Evolutionary conservation across 2,329 filamentous ascomycete species (phyloP).

Genomic region (Stagonosporopsis vannaccii): DNA sequence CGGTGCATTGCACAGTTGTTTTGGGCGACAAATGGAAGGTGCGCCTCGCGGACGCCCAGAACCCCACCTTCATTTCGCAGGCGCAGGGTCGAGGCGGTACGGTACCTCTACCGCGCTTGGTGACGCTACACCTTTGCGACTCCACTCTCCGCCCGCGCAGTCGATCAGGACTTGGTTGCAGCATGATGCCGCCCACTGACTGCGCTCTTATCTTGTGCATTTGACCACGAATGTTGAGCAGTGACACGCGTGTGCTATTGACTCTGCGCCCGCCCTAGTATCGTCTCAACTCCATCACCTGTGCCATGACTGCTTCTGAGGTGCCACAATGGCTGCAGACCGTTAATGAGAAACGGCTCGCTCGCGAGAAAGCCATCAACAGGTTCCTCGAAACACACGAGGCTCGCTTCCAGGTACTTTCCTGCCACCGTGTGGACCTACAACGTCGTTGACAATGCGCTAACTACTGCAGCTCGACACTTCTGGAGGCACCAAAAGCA

Average conservation of each 20-base stretch:
- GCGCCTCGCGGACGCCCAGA: conserved; percentile 21
- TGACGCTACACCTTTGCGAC: not conserved
- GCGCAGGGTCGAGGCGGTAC: not conserved
- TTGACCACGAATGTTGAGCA: not conserved
- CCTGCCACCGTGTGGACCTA: not conserved
- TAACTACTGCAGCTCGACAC: conserved; percentile 24
- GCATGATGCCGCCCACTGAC: not conserved
- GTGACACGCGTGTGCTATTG: not conserved
- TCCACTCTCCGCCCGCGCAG: conserved; percentile 5
- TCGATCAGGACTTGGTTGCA: not conserved
- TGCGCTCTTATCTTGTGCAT: conserved; percentile 1
- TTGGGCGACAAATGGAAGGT: conserved; percentile 25
- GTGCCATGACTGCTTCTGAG: conserved; percentile 25
- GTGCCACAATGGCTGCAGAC: conserved; percentile 38
- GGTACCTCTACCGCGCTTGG: not conserved
- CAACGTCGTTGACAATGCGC: conserved; percentile 15
- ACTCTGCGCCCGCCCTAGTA: not conserved
- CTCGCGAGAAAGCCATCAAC: conserved; percentile 37
- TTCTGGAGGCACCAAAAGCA: conserved; percentile 13
- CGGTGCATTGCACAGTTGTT: conserved; percentile 17
- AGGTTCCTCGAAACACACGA: conserved; percentile 22
- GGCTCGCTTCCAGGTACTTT: conserved; percentile 12
- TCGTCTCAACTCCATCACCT: not conserved
- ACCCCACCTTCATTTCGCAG: conserved; percentile 34
- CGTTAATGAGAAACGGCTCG: conserved; percentile 32